Evolutionary conservation across 179 eudicot genomes (phyloP), one percentile per base, ranked within the genome.

Genomic region (Heliamphora pulchella): DNA sequence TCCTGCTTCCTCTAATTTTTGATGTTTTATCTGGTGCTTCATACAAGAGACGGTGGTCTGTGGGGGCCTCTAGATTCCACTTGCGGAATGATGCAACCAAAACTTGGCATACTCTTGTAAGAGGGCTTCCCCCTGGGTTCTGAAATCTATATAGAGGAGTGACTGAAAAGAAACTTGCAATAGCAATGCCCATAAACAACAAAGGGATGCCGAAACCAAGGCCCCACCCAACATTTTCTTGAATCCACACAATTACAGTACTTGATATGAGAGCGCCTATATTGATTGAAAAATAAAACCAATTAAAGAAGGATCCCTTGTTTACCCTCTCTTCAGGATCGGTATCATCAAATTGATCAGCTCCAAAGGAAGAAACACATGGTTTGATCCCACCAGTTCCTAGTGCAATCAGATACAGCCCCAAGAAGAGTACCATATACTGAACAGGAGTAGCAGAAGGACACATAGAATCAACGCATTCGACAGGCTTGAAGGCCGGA

Each of bases 311-410:
- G 41, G 92, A 88, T 44, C 89, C 90, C 81, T 91, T 91, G 78
- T 83, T 81, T 3, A 80, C 82, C 69, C 85, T 88, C 80, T 92
- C 97, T 55, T 18, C 65, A 22, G 89, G 82, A 78, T 92, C 91
- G 6, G 89, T 86, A 65, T 92, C 94, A 78, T 91, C 96, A 86
- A 90, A 91, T 78, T 91, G 96, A 79, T 89, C 96, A 14, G 96
- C 96, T 63, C 96, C 96, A 48, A 91, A 90, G 20, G 96, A 86
- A 3, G 93, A 87, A 76, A 90, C 90, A 61, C 92, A 89, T 2
- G 97, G 94, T 79, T 92, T 89, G 77, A 90, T 92, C 48, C 91
- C 94, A 48, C 97, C 97, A 61, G 88, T 86, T 75, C 97, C 97
- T 10, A 92, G 85, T 9, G 93, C 93, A 58, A 89, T 86, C 61